Percentiles rank a stretch among this genome's conserved stretches.
These are phyloP conservation scores for Ballota nigra DNA, from an alignment of 257 asterid genomes.

Conservation along the genomic window DNA sequence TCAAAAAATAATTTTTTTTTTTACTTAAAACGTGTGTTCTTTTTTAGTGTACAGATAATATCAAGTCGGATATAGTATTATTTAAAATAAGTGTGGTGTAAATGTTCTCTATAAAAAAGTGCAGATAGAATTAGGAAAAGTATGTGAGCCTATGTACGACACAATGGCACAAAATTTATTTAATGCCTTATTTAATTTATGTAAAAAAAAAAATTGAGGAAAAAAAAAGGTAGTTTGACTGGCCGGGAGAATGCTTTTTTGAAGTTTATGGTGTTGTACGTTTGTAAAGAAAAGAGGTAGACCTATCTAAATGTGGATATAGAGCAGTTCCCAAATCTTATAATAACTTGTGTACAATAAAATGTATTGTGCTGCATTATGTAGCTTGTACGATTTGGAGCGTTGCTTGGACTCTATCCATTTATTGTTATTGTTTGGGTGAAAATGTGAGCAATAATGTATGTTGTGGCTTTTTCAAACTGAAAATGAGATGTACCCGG, in stretches of 20 bases:
- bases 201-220: background rate
- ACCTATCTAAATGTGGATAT: constrained; percentile 40
- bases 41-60: too few species aligned
- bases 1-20: too few species aligned
- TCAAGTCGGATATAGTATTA: too few species aligned
- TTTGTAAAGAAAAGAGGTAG: constrained; percentile 25
- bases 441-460: constrained; percentile 20
- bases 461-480: constrained; percentile 27
- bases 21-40: too few species aligned
- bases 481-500: background rate
- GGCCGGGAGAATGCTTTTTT: constrained; percentile 42
- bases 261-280: constrained; percentile 29
- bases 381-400: constrained; percentile 21
- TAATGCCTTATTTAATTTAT: too few species aligned
- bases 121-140: background rate
- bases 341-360: constrained; percentile 29
- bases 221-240: constrained; percentile 47
- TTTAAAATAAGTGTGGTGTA: too few species aligned
- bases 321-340: constrained; percentile 36
- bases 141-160: constrained; percentile 10
- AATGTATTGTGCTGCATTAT: constrained; percentile 7
- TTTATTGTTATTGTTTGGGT: constrained; percentile 26
- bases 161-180: constrained; percentile 16
- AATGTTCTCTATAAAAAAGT: too few species aligned
- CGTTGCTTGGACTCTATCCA: constrained; percentile 13